Evolutionary conservation across 2,329 filamentous ascomycete genomes (phyloP), one percentile per base, ranked within the genome.

Genomic region (Ascochyta fabae): DNA sequence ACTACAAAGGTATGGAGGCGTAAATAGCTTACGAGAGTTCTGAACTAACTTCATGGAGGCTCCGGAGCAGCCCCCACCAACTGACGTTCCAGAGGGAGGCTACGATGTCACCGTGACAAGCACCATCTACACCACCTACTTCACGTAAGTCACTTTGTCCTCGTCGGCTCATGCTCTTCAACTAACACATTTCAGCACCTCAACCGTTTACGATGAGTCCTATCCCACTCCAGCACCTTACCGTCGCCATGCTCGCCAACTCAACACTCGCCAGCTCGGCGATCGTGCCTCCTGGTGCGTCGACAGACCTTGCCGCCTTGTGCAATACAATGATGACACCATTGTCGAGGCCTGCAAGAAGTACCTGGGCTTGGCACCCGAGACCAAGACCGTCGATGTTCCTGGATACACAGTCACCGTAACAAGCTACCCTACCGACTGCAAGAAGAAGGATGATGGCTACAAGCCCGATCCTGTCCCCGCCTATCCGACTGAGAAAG

Each of bases 301-400:
- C 3, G 55, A 62, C 24, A 49, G 48, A 31, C 61, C 61, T 5
- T 64, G 61, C 41, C 61, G 61, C 13, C 51, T 64, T 10, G 55
- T 58, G 16, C 42, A 47, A 26, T 64, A 60, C 27, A 27, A 47
- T 15, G 29, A 53, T 10, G 36, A 48, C 6, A 50, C 51, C 23
- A 60, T 64, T 9, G 15, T 46, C 19, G 53, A 54, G 13, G 59
- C 57, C 6, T 64, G 59, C 47, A 31, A 38, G 31, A 56, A 58
- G 47, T 62, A 64, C 40, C 48, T 62, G 1, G 46, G 43, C n/a
- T 38, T 23, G 27, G 23, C 16, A 10, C 26, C 27, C 9, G 19
- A n/a, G 4, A 39, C 43, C 3, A 41, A 36, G 13, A 58, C 54
- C 1, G 27, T 54, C 19, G 29, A 34, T 1, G 42, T 50, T 27